A percentile compares a stretch with the other conserved stretches of the same genome.
phyloP scores from a whole-genome alignment of 202 grass and related monocot species.

The Schoenoplectus triqueter region DNA sequence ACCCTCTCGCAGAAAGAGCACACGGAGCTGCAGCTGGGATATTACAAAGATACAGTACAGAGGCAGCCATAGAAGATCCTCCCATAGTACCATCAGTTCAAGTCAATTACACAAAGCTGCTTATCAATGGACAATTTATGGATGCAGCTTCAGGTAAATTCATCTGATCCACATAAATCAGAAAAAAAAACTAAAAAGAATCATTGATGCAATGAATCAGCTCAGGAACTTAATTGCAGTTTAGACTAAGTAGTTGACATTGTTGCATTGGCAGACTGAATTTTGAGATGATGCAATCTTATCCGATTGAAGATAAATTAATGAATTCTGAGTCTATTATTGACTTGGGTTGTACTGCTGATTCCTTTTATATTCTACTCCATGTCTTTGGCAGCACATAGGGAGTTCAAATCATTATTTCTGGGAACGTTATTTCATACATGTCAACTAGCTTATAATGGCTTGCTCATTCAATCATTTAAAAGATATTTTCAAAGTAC shows the following conservation, averaged over 20 bases:
- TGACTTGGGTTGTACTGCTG: conserved; percentile 7
- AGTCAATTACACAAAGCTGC: conserved; percentile 74
- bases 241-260: neutral
- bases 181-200: neutral
- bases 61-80: conserved; percentile 67
- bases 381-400: neutral
- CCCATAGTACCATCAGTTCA: conserved; percentile 72
- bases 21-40: conserved; percentile 51
- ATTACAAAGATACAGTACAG: conserved; percentile 78
- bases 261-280: neutral
- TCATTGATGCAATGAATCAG: neutral
- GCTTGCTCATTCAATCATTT: neutral
- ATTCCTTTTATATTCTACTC: neutral
- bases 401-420: neutral
- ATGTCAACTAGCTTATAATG: neutral
- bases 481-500: neutral
- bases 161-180: neutral
- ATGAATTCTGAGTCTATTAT: neutral
- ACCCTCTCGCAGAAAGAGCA: conserved; percentile 50
- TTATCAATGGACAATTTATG: conserved; percentile 88
- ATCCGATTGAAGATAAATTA: neutral
- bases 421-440: neutral
- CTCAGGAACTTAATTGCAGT: neutral
- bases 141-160: conserved; percentile 74
- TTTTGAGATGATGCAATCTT: neutral